Evolutionary conservation across 1,139 yeast species (phyloP).

Genomic region (Williopsis jadinii): DNA sequence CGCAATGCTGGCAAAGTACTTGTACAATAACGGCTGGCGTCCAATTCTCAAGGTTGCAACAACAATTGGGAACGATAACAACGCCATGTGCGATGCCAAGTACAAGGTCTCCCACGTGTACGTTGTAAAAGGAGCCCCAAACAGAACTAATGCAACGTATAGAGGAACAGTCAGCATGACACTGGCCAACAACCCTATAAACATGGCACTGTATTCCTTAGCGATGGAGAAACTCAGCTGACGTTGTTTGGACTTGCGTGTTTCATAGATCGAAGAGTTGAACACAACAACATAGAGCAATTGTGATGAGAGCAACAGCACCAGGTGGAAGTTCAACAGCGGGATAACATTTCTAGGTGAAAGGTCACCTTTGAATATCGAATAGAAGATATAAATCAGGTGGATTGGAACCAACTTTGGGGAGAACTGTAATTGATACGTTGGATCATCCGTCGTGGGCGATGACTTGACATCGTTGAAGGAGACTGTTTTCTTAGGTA

Average conservation of each 20-base stretch:
- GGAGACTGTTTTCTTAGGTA: constrained; percentile 29
- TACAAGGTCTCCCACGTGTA: constrained; percentile 52
- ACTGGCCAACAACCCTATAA: constrained; percentile 20
- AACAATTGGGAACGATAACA: constrained; percentile 44
- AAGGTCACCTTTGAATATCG: constrained; percentile 9
- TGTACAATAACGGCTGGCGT: constrained; percentile 44
- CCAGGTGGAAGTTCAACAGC: constrained; percentile 5
- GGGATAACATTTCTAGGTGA: constrained; percentile 2
- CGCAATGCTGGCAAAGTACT: constrained; percentile 39
- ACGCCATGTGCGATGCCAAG: constrained; percentile 58
- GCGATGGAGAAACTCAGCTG: constrained; percentile 6
- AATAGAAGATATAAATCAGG: constrained; percentile 32
- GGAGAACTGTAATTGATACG: constrained; percentile 25
- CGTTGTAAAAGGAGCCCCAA: constrained; percentile 79
- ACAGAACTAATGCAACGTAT: constrained; percentile 47
- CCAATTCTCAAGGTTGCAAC: constrained; percentile 61
- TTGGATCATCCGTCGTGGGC: constrained; percentile 12
- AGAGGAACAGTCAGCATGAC: constrained; percentile 40
- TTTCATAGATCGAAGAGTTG: constrained; percentile 4
- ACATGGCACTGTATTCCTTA: constrained; percentile 11
- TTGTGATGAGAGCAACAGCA: constrained; percentile 8
- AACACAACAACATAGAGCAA: constrained; percentile 7
- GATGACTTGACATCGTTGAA: constrained; percentile 23
- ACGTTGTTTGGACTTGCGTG: constrained; percentile 8
- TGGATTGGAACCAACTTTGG: constrained; percentile 42